Conservation (phyloP, 2,329 filamentous ascomycete species). For the Xylariaceae sp. region DNA sequence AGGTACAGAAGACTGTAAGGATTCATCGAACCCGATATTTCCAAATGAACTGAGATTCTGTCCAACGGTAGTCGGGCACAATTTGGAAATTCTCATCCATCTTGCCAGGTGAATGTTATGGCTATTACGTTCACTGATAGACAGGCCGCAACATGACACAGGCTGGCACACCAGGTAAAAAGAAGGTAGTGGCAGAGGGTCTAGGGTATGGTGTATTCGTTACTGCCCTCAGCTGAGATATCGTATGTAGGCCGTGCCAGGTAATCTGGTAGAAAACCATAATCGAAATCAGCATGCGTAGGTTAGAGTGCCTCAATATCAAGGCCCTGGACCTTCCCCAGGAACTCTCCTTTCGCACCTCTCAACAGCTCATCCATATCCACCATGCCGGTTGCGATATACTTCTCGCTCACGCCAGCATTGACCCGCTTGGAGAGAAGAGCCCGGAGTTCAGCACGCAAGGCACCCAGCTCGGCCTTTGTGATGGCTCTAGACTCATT, state of each 20-base stretch:
- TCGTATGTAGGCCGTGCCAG: no score
- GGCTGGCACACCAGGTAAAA: no score
- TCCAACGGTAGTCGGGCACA: no score
- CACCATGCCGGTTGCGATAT: constrained; percentile 82
- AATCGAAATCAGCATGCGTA: no score
- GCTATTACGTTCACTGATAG: no score
- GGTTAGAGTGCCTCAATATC: constrained; percentile 41
- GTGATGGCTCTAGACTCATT: constrained; percentile 67
- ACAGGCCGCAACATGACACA: no score
- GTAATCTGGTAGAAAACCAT: no score
- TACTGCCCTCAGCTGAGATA: no score
- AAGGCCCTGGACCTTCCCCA: constrained; percentile 55
- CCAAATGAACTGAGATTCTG: not conserved
- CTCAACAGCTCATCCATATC: constrained; percentile 73
- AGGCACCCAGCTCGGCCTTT: constrained; percentile 71
- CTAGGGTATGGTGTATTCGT: no score
- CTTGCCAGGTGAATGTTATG: no score
- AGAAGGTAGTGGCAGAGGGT: no score
- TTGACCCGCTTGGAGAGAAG: constrained; percentile 77
- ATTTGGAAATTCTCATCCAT: no score
- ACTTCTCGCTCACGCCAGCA: constrained; percentile 83
- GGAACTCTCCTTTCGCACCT: constrained; percentile 67
- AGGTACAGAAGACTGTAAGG: not conserved
- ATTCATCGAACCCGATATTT: not conserved
- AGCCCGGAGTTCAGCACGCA: constrained; percentile 73